Base-by-base conservation (phyloP, 2,329 filamentous ascomycete species). In the Daldinia sp. region DNA sequence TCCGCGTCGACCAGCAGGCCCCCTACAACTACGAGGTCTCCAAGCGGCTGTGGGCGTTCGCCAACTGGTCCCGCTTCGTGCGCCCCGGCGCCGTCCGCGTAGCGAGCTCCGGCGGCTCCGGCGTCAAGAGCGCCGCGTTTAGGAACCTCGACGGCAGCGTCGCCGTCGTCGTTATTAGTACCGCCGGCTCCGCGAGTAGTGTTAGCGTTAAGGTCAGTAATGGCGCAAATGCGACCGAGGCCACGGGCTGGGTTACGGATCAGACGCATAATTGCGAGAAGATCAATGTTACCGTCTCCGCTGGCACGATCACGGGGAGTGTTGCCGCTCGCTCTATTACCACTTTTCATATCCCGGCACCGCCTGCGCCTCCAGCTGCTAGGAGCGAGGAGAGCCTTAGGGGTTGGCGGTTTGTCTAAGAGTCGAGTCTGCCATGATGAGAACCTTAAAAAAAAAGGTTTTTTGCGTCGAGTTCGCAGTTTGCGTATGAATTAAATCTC, bases 1-100 rank as follows among this genome's bases (percentile, higher is more conserved):
- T 82, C 13, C 85, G 83, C 82, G 83, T 84, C 5, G 81, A 82
- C 65, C 79, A 81, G 63, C 81, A 77, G 64, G 35, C 58, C 30
- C 78, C 77, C 0, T 76, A 76, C 66, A 77, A 76, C 59, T 77
- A 77, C 74, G 75, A 79, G 69, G 76, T 79, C 5, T 74, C 79
- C 6, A 74, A 75, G 62, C 74, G 78, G 4, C 75, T 81, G 26
- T 82, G 80, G 81, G 80, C 81, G n/a, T 79, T 82, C 67, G 80
- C 80, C 46, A 80, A 79, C 73, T 82, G 79, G 78, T 74, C 72
- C 26, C 78, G 81, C 18, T 79, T 78, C 65, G 78, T 82, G 23
- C 77, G 79, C 0, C 81, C 80, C 1, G 80, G 80, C 0, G 80
- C 80, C 15, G 60, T 78, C 6, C 73, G 79, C 39, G 69, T 82